Evolutionary conservation across 2,329 filamentous ascomycete species (phyloP).

Genomic region (Colletotrichum viniferum): DNA sequence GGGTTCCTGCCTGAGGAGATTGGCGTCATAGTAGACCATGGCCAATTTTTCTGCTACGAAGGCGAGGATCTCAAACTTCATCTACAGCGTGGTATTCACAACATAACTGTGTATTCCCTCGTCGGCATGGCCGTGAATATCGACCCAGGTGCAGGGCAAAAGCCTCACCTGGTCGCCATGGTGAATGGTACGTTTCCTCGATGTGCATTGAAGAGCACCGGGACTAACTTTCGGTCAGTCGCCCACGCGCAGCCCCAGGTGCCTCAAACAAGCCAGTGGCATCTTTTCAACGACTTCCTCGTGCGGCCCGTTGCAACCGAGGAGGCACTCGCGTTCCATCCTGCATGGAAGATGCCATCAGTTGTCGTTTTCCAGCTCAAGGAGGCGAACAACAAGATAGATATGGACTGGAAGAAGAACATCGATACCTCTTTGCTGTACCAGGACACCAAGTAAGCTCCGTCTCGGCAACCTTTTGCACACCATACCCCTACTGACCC

Average conservation of each 20-base stretch:
- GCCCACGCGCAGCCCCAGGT: slow-evolving; percentile 67
- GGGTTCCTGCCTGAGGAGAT: slow-evolving; percentile 95
- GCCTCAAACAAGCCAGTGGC: slow-evolving; percentile 76
- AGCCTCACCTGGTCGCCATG: slow-evolving; percentile 88
- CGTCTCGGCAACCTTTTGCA: neutral
- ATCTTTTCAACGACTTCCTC: slow-evolving; percentile 96
- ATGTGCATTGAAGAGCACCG: neutral
- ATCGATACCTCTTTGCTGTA: slow-evolving; percentile 88
- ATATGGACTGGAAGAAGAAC: slow-evolving; percentile 82
- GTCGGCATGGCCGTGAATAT: slow-evolving; percentile 91
- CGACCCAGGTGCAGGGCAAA: slow-evolving; percentile 82
- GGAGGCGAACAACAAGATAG: slow-evolving; percentile 78
- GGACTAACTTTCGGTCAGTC: slow-evolving; percentile 45
- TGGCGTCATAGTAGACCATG: slow-evolving; percentile 86
- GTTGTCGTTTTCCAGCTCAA: slow-evolving; percentile 88
- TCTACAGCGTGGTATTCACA: slow-evolving; percentile 77
- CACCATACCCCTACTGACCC: slow-evolving; percentile 25
- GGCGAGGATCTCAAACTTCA: slow-evolving; percentile 86
- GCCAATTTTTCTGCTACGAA: slow-evolving; percentile 95
- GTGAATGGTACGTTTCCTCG: slow-evolving; percentile 69
- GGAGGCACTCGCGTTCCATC: slow-evolving; percentile 88
- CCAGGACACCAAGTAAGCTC: slow-evolving; percentile 62
- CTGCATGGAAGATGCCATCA: slow-evolving; percentile 90
- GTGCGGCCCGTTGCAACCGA: slow-evolving; percentile 80
- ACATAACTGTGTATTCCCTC: slow-evolving; percentile 88